These are phyloP conservation scores for Conringia planisiliqua DNA, from an alignment of 345 rosid species.

Conservation along the genomic window DNA sequence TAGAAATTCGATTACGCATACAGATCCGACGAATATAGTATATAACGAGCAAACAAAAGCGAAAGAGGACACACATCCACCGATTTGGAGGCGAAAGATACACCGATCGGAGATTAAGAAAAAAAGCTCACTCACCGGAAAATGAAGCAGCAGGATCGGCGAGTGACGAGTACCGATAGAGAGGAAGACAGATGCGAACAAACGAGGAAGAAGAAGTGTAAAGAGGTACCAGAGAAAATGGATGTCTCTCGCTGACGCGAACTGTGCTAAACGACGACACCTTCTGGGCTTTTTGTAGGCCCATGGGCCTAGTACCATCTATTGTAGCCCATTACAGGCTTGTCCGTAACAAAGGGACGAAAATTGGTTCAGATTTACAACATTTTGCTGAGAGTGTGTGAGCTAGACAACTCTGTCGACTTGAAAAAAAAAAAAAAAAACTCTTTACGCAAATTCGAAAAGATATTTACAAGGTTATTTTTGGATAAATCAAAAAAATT, in stretches of 20 bases:
- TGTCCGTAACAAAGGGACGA: too few relatives aligned
- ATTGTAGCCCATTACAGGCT: not conserved
- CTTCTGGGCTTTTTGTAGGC: not conserved
- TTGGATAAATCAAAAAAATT: too few relatives aligned
- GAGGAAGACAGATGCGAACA: not conserved
- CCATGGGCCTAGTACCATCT: not conserved
- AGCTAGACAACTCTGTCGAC: too few relatives aligned
- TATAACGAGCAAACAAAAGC: not conserved
- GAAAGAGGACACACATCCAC: not conserved
- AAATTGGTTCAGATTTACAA: too few relatives aligned
- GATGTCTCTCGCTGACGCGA: not conserved
- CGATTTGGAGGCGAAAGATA: not conserved
- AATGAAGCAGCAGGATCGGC: constrained; percentile 10
- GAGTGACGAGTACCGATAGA: not conserved
- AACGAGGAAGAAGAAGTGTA: not conserved
- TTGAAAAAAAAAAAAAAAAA: too few relatives aligned
- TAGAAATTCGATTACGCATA: not conserved
- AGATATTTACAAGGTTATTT: too few relatives aligned
- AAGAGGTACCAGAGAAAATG: constrained; percentile 21
- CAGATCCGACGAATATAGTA: constrained; percentile 4
- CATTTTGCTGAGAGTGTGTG: too few relatives aligned
- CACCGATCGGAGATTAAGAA: not conserved
- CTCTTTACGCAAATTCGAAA: too few relatives aligned
- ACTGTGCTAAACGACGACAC: not conserved
- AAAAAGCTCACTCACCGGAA: constrained; percentile 6